These are phyloP conservation scores for Argentina anserina DNA, from an alignment of 306 rosid species.

Conservation along the genomic window DNA sequence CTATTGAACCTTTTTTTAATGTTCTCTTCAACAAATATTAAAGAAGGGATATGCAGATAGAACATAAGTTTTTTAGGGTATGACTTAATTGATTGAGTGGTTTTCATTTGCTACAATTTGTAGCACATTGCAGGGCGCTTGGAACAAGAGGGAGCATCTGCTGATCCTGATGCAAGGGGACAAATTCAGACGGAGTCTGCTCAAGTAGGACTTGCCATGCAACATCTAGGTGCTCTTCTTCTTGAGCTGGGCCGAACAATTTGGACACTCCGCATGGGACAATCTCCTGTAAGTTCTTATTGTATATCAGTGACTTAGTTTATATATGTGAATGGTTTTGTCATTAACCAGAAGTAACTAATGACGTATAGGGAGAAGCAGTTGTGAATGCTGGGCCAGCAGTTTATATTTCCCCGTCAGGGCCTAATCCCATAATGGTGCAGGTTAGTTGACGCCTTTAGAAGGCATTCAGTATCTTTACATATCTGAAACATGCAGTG, in stretches of 20 bases:
- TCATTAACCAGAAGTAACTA: constrained; percentile 14
- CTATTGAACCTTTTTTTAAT: neutral
- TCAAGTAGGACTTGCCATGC: constrained; percentile 77
- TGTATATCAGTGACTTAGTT: constrained; percentile 18
- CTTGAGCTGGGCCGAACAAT: constrained; percentile 98
- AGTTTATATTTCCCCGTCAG: constrained; percentile 86
- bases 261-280: constrained; percentile 88
- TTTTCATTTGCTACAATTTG: constrained; percentile 47
- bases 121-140: constrained; percentile 90
- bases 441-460: constrained; percentile 62
- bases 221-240: constrained; percentile 85
- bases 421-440: constrained; percentile 97
- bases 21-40: neutral
- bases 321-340: constrained; percentile 16
- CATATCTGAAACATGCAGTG: neutral
- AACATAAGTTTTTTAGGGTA: neutral
- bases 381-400: constrained; percentile 92
- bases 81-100: constrained; percentile 25
- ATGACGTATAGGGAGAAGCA: constrained; percentile 65
- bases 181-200: constrained; percentile 77
- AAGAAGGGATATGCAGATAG: neutral
- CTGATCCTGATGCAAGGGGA: constrained; percentile 52
- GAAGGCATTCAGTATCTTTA: neutral
- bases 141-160: constrained; percentile 69
- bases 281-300: constrained; percentile 63